phyloP scores from a whole-genome alignment of 805 yeast genomes.

The Ogataea philodendri region DNA sequence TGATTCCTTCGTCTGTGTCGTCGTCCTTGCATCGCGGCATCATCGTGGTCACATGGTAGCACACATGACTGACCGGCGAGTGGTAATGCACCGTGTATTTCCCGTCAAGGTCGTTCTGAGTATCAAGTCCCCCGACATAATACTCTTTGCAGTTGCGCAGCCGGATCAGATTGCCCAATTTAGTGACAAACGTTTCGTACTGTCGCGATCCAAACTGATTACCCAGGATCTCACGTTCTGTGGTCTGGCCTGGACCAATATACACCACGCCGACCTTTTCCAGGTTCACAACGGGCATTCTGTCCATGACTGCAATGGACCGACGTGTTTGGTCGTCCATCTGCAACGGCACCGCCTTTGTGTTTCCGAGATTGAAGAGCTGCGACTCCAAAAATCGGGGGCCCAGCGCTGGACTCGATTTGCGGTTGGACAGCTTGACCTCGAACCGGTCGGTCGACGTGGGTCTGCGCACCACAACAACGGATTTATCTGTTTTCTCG shows the following conservation, averaged over 20 bases:
- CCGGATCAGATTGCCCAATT: constrained; percentile 59
- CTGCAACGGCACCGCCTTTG: constrained; percentile 20
- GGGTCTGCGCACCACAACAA: constrained; percentile 57
- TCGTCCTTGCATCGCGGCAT: constrained; percentile 61
- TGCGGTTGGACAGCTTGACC: constrained; percentile 16
- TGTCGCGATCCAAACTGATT: constrained; percentile 63
- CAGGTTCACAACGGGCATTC: constrained; percentile 74
- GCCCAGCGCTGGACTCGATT: constrained; percentile 15
- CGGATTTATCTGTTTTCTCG: constrained; percentile 48
- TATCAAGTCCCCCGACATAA: constrained; percentile 77
- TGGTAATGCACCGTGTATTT: constrained; percentile 71
- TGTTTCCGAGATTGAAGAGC: constrained; percentile 14
- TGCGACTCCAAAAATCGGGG: constrained; percentile 25
- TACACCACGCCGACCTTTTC: constrained; percentile 79
- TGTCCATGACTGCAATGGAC: constrained; percentile 62
- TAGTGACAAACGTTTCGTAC: constrained; percentile 57
- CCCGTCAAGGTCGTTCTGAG: constrained; percentile 68
- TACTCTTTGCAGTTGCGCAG: constrained; percentile 54
- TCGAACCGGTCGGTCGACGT: constrained; percentile 57
- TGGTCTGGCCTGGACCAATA: constrained; percentile 63
- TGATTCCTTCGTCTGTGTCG: constrained; percentile 39
- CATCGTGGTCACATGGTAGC: constrained; percentile 78
- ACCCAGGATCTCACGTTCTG: constrained; percentile 61
- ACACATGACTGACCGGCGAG: constrained; percentile 65
- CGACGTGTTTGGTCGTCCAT: constrained; percentile 40